Base-by-base conservation (phyloP, 2,329 filamentous ascomycete genomes). In the Metarhizium rileyi region DNA sequence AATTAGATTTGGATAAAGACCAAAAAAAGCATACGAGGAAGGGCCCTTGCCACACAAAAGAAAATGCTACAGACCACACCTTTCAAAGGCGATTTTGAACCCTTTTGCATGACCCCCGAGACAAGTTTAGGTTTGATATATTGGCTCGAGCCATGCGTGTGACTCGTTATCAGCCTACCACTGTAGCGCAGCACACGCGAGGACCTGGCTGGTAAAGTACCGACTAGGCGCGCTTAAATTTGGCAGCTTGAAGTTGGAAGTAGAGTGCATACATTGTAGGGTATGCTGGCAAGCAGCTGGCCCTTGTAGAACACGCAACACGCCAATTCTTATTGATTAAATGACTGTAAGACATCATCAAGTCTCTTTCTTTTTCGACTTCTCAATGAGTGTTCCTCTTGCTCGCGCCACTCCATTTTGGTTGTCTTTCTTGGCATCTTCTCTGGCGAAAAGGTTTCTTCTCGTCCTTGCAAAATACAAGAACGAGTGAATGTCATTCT, bases 401-500 rank as follows among this genome's bases (percentile, higher is more conserved):
- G 52, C 48, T 57, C 54, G 22, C 54, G 55, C 14, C 49, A 50
- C 1, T 45, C 53, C 27, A 53, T 7, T 12, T 41, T 58, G 14
- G 51, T 25, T 28, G 41, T 53, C n/a, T 47, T 51, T 47, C 51
- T 57, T 20, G 51, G 40, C 22, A 52, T 12, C 16, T 42, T 53
- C 16, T 44, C 51, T 33, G 42, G 20, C 3, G 51, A 44, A 23
- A 48, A 50, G 10, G 46, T n/a, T 40, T 25, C 47, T 10, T 22
- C 41, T 12, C 7, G 18, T 7, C 47, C 51, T n/a, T 50, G 50
- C 12, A 53, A 45, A 14, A 51, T 44, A 8, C 53, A 41, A 7
- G 50, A 51, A 12, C 63, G 57, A 3, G 59, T 66, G 28, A 71
- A 70, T 0, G 63, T 68, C 44, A 62, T 66, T 10, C 59, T 55